Percentiles rank a stretch among this genome's conserved stretches.
phyloP scores from a whole-genome alignment of 139 green algal species.

The Nannochloris sp. region DNA sequence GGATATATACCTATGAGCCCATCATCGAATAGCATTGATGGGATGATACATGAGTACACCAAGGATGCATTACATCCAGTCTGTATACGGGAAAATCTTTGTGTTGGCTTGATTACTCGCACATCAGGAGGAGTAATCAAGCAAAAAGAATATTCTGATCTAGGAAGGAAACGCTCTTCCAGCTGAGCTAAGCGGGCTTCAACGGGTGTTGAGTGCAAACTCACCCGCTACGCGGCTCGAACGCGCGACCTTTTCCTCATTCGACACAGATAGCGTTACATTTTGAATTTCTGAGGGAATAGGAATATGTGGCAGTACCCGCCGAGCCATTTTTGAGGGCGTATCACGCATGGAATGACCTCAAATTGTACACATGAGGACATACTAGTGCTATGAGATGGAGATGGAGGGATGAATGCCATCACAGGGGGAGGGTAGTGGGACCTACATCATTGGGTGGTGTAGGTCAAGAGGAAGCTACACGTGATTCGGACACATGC shows the following conservation, averaged over 20 bases:
- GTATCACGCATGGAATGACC: too few species aligned
- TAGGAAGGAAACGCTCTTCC: conserved; percentile 3
- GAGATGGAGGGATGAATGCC: too few species aligned
- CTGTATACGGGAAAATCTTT: not conserved
- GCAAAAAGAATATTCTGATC: not conserved
- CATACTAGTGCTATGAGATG: too few species aligned
- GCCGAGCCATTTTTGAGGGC: not conserved
- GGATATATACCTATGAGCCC: too few species aligned
- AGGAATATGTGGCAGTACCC: not conserved
- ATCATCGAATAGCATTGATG: too few species aligned
- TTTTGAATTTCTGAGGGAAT: not conserved
- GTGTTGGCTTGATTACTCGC: not conserved
- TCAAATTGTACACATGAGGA: too few species aligned
- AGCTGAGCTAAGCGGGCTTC: not conserved
- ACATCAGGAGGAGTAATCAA: not conserved
- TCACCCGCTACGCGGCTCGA: not conserved
- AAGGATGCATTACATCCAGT: not conserved
- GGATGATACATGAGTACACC: too few species aligned
- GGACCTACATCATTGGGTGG: too few species aligned
- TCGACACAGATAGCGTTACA: not conserved
- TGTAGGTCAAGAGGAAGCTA: too few species aligned
- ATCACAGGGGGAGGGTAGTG: too few species aligned
- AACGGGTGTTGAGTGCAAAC: not conserved
- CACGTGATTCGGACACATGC: too few species aligned
- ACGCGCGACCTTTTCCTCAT: not conserved